Evolutionary conservation across 345 rosid genomes (phyloP), one percentile per base, ranked within the genome.

Genomic region (Hypericum androsaemum): DNA sequence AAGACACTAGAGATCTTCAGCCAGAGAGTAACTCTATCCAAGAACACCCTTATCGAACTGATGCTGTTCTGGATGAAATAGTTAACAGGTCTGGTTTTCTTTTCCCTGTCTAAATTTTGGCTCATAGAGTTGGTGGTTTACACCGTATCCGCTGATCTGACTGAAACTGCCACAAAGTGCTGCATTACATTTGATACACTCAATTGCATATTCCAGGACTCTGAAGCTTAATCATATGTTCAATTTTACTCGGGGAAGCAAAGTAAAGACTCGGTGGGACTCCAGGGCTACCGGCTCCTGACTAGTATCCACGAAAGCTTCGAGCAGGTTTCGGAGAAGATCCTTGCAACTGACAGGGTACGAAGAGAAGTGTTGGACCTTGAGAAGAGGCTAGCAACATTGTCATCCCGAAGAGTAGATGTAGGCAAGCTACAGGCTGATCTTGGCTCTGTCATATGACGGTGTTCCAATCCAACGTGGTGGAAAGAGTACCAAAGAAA

Each of bases 11-110:
- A 75, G 85, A 70, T 69, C 79, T 89, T 56, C 96, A 89, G 65
- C 51, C 80, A 61, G 87, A 89, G 63, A 89, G 95, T 62, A 89
- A 89, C 62, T 74, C 80, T 57, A 82, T 86, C 53, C 90, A 61
- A 72, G 97, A 86, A 59, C 76, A 94, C 55, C 88, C 86, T 56
- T 80, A 82, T 71, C 81, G 96, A 51, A 80, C 88, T 28, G 80
- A 75, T 66, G 79, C 88, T 39, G 76, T 89, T 50, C 71, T 78
- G n/a, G 96, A 89, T 72, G 97, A 89, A 62, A 71, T 83, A 57
- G 72, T 82, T 15, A 76, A 74, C 79, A 82, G 94, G 94, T 81
- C 68, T 41, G 50, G 65, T 47, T 12, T 12, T 36, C 4, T 47
- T 17, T 7, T 39, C 12, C 17, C 35, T 61, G 49, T 10, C 15